Evolutionary conservation across 345 rosid species (phyloP), one percentile per base, ranked within the genome.

Genomic region (Aquilaria sinensis): DNA sequence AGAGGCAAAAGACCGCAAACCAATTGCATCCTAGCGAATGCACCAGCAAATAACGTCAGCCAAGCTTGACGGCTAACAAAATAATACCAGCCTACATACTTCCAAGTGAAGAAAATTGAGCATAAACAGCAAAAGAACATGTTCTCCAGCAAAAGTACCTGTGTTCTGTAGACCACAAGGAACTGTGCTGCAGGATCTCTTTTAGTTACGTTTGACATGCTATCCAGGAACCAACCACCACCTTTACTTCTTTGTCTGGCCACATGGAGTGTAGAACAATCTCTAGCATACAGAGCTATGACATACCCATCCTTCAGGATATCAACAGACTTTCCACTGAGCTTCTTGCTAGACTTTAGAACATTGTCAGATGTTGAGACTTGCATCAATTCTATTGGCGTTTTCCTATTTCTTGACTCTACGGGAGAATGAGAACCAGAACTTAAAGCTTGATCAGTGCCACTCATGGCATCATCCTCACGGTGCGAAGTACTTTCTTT

Each of bases 111-210:
- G 2, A 37, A 13, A 51, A 51, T 56, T 45, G 46, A 69, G 53
- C 51, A 49, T 51, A 49, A 46, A 15, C 30, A 69, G 57, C 16
- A 64, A 62, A 57, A 37, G 6, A 37, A 37, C 30, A 46, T 12
- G 64, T 31, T 59, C 30, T 52, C 12, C 60, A 31, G 58, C 56
- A 13, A 33, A 72, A 81, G 67, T 67, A 91, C 99, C 99, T 89
- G 85, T 85, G 71, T 86, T 80, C 89, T 83, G 72, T 78, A 83
- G 60, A 81, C 93, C 52, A 94, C 88, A 53, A 95, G 91, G 78
- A 91, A 95, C 74, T 95, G 99, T 32, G 98, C 94, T 12, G 97
- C 98, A 52, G 99, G 99, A 79, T 95, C 99, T 65, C 97, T 88
- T 73, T 83, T 91, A 16, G 96, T 83, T 60, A 95, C 96, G 77